A percentile compares a stretch with the other conserved stretches of the same genome.
Conservation (phyloP, 75 land plant species). For the Azolla pinnata region DNA sequence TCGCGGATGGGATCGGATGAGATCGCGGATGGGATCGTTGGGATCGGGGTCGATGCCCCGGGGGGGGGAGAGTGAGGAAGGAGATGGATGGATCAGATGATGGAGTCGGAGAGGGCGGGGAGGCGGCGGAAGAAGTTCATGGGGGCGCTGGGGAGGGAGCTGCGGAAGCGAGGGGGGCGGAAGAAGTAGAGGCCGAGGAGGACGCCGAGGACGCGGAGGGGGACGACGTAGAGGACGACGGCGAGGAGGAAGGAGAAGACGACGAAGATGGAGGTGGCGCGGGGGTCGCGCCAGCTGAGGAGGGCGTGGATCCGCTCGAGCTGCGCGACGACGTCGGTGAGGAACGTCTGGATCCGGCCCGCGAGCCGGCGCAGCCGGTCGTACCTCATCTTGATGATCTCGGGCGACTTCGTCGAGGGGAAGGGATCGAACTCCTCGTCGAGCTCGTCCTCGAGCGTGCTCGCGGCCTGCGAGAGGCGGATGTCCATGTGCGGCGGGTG, state of each 20-base stretch:
- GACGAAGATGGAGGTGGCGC: constrained; percentile 45
- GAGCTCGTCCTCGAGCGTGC: constrained; percentile 22
- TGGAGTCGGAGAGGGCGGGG: constrained; percentile 43
- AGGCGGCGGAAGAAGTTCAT: constrained; percentile 52
- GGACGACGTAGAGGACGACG: constrained; percentile 22
- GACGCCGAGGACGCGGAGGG: constrained; percentile 12
- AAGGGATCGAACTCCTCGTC: constrained; percentile 32
- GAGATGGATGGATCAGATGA: constrained; percentile 13
- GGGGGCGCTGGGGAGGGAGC: constrained; percentile 12
- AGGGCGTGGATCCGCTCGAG: constrained; percentile 41
- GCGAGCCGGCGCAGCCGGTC: constrained; percentile 46
- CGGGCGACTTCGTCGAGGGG: constrained; percentile 22
- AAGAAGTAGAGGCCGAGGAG: constrained; percentile 19
- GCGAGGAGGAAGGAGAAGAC: constrained; percentile 30
- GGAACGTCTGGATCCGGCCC: constrained; percentile 42
- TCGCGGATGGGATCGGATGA: no score
- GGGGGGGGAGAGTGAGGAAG: neutral
- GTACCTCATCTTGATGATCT: constrained; percentile 46
- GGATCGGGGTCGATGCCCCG: neutral
- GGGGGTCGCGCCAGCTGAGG: constrained; percentile 66
- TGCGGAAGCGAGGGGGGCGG: constrained; percentile 24
- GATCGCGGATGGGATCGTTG: no score
- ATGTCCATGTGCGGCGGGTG: constrained; percentile 53
- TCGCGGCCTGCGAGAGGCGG: constrained; percentile 24
- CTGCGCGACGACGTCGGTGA: constrained; percentile 53